Evolutionary conservation across 495 filamentous ascomycete species (phyloP).

Genomic region (Penicillium ochrochloron): DNA sequence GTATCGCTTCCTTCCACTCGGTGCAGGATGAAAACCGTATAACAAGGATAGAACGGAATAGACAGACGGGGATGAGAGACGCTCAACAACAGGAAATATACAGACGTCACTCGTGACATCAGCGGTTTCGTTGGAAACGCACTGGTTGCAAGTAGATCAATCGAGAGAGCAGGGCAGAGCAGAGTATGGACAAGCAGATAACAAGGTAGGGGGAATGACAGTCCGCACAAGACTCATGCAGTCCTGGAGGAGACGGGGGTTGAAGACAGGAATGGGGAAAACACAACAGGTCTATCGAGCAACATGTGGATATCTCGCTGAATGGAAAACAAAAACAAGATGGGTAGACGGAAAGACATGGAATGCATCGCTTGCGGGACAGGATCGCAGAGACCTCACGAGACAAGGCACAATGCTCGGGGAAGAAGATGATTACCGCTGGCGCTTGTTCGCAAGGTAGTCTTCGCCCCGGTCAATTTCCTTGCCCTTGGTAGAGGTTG

Average conservation of each 20-base stretch:
- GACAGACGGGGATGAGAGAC: slow-evolving; percentile 24
- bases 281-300: slow-evolving; percentile 33
- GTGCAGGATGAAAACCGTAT: background rate
- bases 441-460: slow-evolving; percentile 2
- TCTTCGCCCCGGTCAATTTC: slow-evolving; percentile 26
- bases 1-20: background rate
- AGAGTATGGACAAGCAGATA: slow-evolving; percentile 2
- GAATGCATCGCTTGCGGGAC: slow-evolving; percentile 1
- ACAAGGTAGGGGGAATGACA: background rate
- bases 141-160: slow-evolving; percentile 15
- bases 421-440: slow-evolving; percentile 6
- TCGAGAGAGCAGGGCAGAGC: slow-evolving; percentile 29
- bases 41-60: background rate
- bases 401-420: background rate
- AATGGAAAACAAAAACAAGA: slow-evolving; percentile 32
- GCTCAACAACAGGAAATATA: slow-evolving; percentile 34
- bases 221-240: background rate
- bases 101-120: slow-evolving; percentile 48
- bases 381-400: background rate
- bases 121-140: slow-evolving; percentile 29
- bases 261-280: background rate
- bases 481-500: slow-evolving; percentile 35
- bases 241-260: background rate
- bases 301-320: slow-evolving; percentile 33
- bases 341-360: slow-evolving; percentile 18